Base-by-base conservation (phyloP, 2,329 filamentous ascomycete species). In the Hypoxylon sp. region DNA sequence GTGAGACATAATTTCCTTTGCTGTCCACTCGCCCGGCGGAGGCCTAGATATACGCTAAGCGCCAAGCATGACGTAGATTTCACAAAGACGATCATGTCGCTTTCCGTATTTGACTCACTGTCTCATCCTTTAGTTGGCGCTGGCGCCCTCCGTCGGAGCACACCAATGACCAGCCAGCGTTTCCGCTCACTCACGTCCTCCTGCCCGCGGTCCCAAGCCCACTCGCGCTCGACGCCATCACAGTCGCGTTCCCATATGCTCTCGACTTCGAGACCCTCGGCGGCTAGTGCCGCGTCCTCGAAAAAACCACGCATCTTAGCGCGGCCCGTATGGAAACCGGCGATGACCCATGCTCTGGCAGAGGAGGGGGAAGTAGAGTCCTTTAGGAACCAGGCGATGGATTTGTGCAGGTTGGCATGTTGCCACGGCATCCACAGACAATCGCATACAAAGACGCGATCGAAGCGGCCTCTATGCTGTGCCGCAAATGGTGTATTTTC, bases 371-470 rank as follows among this genome's bases (percentile, higher is more conserved):
- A 51, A 3, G 51, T 4, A 9, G 56, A 72, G 13, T 61, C 68
- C 49, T 71, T 75, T 1, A 93, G 81, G 75, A 93, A 91, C 78
- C 88, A 87, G 4, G 83, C 78, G 75, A 93, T 87, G 23, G 89
- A 91, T 45, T 75, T 78, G 50, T 85, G 84, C 25, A 93, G 83
- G 76, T 89, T 91, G n/a, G 79, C 83, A 78, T 93, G 91, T 81
- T 93, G 86, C 81, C 85, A 86, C 1, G 88, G 86, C 89, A 93
- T 92, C 91, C 91, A 93, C 62, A 92, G 84, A 74, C 91, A 93
- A 79, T 93, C 91, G 68, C 90, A 89, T 0, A 88, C 89, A n/a
- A 93, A 79, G 43, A 93, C 82, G 63, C 89, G 85, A 49, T 87
- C 87, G 74, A 89, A 92, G 1, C 75, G 75, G 64, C 78, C 78